Evolutionary conservation across 2,329 filamentous ascomycete species (phyloP).

Genomic region (Alternaria longipes): DNA sequence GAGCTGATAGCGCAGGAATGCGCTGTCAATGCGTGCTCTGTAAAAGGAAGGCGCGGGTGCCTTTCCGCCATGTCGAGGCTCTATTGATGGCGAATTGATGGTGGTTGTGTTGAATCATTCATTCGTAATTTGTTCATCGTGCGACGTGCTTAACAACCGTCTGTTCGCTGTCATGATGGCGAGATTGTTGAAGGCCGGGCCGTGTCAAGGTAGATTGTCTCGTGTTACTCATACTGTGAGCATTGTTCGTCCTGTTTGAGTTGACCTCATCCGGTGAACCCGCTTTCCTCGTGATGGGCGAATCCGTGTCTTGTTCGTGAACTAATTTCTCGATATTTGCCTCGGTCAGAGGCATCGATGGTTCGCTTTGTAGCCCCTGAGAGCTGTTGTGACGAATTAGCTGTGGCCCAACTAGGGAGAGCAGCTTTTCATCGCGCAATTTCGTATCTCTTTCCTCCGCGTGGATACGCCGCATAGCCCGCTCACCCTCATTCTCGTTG

Average conservation of each 20-base stretch:
- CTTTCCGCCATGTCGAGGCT: conserved; percentile 5
- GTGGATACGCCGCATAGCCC: conserved; percentile 57
- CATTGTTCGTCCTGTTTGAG: conserved; percentile 30
- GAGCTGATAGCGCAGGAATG: conserved; percentile 4
- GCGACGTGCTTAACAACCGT: conserved; percentile 30
- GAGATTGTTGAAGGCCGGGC: conserved; percentile 29
- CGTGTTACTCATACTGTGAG: conserved; percentile 28
- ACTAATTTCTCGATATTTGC: conserved; percentile 49
- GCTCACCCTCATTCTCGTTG: conserved; percentile 57
- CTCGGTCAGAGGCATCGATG: conserved; percentile 46
- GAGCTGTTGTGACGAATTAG: conserved; percentile 32
- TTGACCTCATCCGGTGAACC: conserved; percentile 23
- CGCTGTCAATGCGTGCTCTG: conserved; percentile 11
- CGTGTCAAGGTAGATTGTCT: conserved; percentile 24
- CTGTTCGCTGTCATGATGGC: conserved; percentile 37
- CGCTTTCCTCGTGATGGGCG: conserved; percentile 17
- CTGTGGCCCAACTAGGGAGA: conserved; percentile 57
- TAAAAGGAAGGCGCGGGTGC: conserved; percentile 14
- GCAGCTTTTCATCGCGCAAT: conserved; percentile 64
- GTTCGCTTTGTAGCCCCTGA: conserved; percentile 28
- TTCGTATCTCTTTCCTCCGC: conserved; percentile 65
- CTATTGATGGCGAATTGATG: conserved; percentile 10
- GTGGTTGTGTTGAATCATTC: conserved; percentile 3
- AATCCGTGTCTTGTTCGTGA: conserved; percentile 40
- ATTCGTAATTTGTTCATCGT: conserved; percentile 11